Evolutionary conservation across 371 early-diverging fungal species (phyloP), one percentile per base, ranked within the genome.

Genomic region (Actinomortierella ambigua): DNA sequence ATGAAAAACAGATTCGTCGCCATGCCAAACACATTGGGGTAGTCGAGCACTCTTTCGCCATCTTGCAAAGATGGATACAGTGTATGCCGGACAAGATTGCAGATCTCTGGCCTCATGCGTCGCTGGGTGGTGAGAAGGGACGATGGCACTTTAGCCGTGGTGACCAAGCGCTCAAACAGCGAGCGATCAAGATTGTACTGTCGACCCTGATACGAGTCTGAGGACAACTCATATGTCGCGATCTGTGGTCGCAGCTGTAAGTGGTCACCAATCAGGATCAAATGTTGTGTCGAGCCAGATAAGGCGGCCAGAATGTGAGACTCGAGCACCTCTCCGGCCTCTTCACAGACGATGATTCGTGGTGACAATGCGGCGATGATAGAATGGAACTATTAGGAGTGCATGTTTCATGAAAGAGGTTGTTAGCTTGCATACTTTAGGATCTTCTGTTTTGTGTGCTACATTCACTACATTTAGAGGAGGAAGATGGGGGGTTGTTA

Each of bases 311-410:
- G 65, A 24, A 88, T 84, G 59, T 91, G 90, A 0, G 88, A 80
- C 63, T 92, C 92, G 22, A 92, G 64, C 53, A 90, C 88, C 67
- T 92, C 91, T 4, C 90, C 92, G 0, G 91, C 91, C 73, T 92
- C 92, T 71, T 92, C 92, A 20, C 87, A 86, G 8, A 88, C 80
- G 70, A 88, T 82, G 26, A 88, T 66, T 20, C 75, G 73, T 3
- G 88, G 88, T 2, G 71, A 69, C 20, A 88, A 76, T 1, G 77
- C 79, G 41, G 67, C 70, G 15, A 86, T 52, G 4, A 88, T 54
- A 49, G 77, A 73, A 24, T 88, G 88, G 28, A n/a, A 24, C 52
- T n/a, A n/a, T n/a, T n/a, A n/a, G n/a, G n/a, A n/a, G n/a, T n/a
- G n/a, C n/a, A n/a, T n/a, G n/a, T n/a, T n/a, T n/a, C n/a, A n/a